A percentile compares a stretch with the other conserved stretches of the same genome.
Conservation (phyloP, 768 basidiomycete species). For the Sarcomyxa edulis region DNA sequence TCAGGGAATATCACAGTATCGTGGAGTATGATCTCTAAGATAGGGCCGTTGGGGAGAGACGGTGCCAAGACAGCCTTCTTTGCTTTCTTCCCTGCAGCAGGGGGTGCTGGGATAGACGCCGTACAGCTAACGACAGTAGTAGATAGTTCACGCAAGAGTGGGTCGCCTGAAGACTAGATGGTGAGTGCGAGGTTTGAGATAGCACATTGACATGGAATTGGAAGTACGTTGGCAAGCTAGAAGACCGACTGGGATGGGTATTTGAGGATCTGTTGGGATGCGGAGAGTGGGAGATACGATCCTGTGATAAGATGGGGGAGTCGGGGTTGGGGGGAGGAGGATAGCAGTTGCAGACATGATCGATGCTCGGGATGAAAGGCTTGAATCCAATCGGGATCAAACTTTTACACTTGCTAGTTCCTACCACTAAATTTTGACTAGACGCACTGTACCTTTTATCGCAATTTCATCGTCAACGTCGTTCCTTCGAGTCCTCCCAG, state of each 20-base stretch:
- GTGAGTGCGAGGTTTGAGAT: constrained; percentile 1
- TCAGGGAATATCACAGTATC: constrained; percentile 83
- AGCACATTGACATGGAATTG: background rate
- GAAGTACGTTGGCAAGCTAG: constrained; percentile 70
- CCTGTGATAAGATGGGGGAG: constrained; percentile 58
- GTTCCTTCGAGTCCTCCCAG: too few species aligned
- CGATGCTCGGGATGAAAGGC: constrained; percentile 24
- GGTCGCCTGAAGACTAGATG: constrained; percentile 48
- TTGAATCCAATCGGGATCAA: too few species aligned
- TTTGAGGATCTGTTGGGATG: constrained; percentile 44
- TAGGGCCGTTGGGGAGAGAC: constrained; percentile 33
- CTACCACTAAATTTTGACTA: too few species aligned
- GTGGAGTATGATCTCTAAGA: constrained; percentile 64
- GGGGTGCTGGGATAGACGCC: constrained; percentile 37
- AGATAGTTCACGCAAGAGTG: constrained; percentile 52
- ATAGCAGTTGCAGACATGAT: constrained; percentile 30
- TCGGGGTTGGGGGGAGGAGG: constrained; percentile 35
- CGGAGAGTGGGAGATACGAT: constrained; percentile 54
- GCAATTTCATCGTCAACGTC: too few species aligned
- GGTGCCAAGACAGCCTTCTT: constrained; percentile 54
- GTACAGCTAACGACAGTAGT: constrained; percentile 51
- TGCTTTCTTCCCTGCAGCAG: constrained; percentile 39
- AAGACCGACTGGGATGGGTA: constrained; percentile 67
- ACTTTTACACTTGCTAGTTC: too few species aligned
- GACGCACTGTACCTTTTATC: too few species aligned